Conservation (phyloP, 345 rosid genomes). For the Excoecaria agallocha region DNA sequence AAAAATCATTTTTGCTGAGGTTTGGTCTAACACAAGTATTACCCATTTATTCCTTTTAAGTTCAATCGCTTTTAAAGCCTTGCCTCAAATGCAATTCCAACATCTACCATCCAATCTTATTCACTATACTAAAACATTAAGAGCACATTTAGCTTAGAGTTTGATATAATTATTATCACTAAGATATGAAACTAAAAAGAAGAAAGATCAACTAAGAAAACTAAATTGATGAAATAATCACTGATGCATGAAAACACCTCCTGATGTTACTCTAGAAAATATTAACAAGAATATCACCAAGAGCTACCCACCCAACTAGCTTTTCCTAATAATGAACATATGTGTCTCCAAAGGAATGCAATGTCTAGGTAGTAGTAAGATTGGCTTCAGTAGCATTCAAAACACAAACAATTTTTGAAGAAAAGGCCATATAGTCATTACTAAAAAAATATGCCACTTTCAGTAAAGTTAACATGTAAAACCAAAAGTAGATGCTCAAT, state of each 20-base stretch:
- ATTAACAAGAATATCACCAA: conserved; percentile 14
- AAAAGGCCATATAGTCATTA: too few species aligned
- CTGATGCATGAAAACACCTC: background rate
- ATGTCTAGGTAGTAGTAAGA: too few species aligned
- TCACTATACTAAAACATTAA: conserved; percentile 9
- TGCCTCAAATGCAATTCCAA: conserved; percentile 16
- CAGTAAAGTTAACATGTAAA: too few species aligned
- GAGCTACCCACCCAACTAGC: too few species aligned
- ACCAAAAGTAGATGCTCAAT: too few species aligned
- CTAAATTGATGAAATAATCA: conserved; percentile 4
- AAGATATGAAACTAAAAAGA: background rate
- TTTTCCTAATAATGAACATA: too few species aligned
- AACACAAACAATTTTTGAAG: too few species aligned
- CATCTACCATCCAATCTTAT: conserved; percentile 42
- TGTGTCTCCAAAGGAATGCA: too few species aligned
- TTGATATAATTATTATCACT: too few species aligned
- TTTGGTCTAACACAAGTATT: conserved; percentile 34
- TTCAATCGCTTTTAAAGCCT: conserved; percentile 20
- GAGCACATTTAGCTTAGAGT: conserved; percentile 22
- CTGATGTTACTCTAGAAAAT: background rate
- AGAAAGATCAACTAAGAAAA: conserved; percentile 4
- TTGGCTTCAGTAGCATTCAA: too few species aligned
- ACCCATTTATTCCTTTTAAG: conserved; percentile 22
- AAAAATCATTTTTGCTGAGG: conserved; percentile 24
- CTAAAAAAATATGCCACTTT: too few species aligned